Conservation (phyloP, 306 rosid species). For the Luffa aegyptiaca region DNA sequence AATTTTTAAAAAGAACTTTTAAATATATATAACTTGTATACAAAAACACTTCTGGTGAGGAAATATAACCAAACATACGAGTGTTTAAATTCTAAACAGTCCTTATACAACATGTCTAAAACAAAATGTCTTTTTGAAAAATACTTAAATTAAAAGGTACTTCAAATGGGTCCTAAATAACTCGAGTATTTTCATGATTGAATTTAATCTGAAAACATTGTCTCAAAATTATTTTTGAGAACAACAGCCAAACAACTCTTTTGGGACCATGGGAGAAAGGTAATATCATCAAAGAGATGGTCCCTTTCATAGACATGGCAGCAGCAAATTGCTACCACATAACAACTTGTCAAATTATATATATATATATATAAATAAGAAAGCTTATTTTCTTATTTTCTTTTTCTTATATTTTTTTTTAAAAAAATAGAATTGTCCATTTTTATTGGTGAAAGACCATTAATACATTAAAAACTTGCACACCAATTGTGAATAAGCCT, state of each 20-base stretch:
- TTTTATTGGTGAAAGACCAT: constrained; percentile 2
- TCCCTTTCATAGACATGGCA: not conserved
- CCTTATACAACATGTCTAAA: too few relatives aligned
- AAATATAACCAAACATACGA: too few relatives aligned
- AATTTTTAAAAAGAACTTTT: too few relatives aligned
- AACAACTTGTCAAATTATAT: not conserved
- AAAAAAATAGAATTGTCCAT: not conserved
- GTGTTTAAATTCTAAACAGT: too few relatives aligned
- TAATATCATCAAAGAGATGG: not conserved
- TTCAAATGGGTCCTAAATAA: not conserved
- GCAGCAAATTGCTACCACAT: not conserved
- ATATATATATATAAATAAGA: not conserved
- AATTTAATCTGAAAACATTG: not conserved
- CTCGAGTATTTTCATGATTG: not conserved
- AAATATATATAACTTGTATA: too few relatives aligned
- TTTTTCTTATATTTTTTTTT: not conserved
- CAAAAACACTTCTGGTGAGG: too few relatives aligned
- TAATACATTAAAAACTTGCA: not conserved
- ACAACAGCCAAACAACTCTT: not conserved
- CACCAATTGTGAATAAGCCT: not conserved
- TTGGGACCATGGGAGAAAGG: not conserved
- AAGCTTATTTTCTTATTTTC: not conserved
- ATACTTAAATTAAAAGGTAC: too few relatives aligned
- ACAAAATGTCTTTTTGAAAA: too few relatives aligned
- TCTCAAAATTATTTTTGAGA: not conserved